Evolutionary conservation across 176 grass and related monocot species (phyloP), one percentile per base, ranked within the genome.

Genomic region (Melocanna baccifera): DNA sequence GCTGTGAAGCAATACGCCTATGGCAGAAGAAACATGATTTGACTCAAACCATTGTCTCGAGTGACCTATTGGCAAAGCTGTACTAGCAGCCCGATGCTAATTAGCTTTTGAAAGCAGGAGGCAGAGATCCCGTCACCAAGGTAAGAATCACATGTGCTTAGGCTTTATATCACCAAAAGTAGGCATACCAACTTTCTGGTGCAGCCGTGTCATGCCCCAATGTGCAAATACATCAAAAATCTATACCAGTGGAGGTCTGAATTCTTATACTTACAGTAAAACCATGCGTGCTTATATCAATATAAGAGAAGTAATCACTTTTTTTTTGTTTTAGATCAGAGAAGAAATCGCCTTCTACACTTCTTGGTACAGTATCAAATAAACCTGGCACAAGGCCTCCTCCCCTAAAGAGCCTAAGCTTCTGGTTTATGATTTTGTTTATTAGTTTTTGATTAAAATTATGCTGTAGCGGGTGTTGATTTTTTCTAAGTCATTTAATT

Each of bases 11-110:
- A 59, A 5, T 46, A 30, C 19, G 61, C 69, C 63, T 76, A 51
- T 69, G 25, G 29, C 51, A 25, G 75, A 84, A 73, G 80, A 47
- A 84, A 76, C 70, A 69, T 86, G 77, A 34, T 70, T 80, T 85
- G 76, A 77, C 34, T 81, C 69, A 64, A 81, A 51, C 55, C 51
- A 19, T 82, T 86, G 71, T 70, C 64, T 45, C 36, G 26, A 69
- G 28, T 69, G 76, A 16, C 81, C 81, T 46, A 52, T 50, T 30
- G 55, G 65, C 64, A 62, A 71, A 62, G 86, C 30, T 77, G 77
- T 3, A 50, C 61, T 76, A 23, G 19, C 48, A 19, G 13, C 23
- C 29, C 52, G 18, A 41, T 52, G 52, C 64, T 88, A 88, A 83
- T 83, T 46, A 42, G 66, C 16, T 76, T 75, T 57, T 51, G 9